Percentiles rank a stretch among this genome's conserved stretches.
Evolutionary conservation across 1,139 yeast genomes (phyloP).

Genomic region (Saccharomyces hybrid): DNA sequence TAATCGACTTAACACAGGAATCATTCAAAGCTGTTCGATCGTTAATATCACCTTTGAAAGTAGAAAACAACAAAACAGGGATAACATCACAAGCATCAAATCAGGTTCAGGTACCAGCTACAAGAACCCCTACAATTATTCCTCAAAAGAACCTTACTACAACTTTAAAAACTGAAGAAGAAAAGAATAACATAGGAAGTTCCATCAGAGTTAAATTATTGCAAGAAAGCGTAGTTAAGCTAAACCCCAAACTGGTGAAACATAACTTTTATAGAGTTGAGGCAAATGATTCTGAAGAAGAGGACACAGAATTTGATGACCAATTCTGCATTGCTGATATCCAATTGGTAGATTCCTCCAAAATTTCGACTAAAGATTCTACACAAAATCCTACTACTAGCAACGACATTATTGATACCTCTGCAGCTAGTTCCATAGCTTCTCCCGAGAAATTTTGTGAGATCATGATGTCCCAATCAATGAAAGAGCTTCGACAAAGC

Average conservation of each 20-base stretch:
- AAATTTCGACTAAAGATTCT: not conserved
- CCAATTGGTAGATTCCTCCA: not conserved
- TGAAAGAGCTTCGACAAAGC: constrained; percentile 16
- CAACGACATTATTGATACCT: not conserved
- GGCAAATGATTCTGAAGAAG: constrained; percentile 14
- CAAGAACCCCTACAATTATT: constrained; percentile 19
- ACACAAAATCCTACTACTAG: not conserved
- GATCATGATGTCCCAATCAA: constrained; percentile 15
- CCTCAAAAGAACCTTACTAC: not conserved
- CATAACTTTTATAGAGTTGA: constrained; percentile 5
- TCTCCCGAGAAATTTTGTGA: constrained; percentile 3
- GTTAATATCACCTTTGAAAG: constrained; percentile 25
- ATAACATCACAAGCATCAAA: constrained; percentile 1
- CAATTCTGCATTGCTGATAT: not conserved
- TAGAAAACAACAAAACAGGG: constrained; percentile 3
- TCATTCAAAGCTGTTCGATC: constrained; percentile 26
- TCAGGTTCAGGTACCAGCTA: constrained; percentile 27
- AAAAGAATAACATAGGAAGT: not conserved
- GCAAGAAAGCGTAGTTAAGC: not conserved
- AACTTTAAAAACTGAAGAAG: not conserved
- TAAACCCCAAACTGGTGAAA: not conserved
- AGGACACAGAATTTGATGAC: not conserved
- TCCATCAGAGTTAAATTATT: not conserved
- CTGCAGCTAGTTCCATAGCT: constrained; percentile 5
- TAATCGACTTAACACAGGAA: constrained; percentile 25